Conservation (phyloP, 306 rosid species). For the Lathyrus tuberosus region DNA sequence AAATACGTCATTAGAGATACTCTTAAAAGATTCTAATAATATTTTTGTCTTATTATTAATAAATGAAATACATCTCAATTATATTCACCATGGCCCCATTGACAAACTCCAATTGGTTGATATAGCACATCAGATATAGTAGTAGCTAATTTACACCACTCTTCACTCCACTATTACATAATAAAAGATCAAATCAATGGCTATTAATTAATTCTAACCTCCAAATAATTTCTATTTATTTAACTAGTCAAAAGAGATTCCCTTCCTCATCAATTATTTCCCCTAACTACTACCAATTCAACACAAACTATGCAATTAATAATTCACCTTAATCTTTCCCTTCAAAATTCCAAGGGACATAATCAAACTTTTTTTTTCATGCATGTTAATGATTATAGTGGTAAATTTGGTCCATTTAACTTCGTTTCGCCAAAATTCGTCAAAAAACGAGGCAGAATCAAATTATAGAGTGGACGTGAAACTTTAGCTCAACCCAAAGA, state of each 20-base stretch:
- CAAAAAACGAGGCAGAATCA: no score
- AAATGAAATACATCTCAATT: constrained; percentile 31
- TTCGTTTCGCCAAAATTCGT: no score
- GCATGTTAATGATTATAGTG: constrained; percentile 10
- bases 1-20: not conserved
- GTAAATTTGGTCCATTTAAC: no score
- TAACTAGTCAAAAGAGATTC: constrained; percentile 35
- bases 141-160: constrained; percentile 14
- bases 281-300: not conserved
- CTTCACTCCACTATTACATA: constrained; percentile 17
- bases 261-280: constrained; percentile 39
- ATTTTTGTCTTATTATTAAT: constrained; percentile 17
- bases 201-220: constrained; percentile 20
- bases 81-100: constrained; percentile 39
- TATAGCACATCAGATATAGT: constrained; percentile 35
- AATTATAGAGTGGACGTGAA: no score
- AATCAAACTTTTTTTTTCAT: not conserved
- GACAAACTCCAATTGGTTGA: constrained; percentile 36
- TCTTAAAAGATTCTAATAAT: not conserved
- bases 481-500: no score
- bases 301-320: not conserved
- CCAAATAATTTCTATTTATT: constrained; percentile 39
- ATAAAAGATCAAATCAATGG: constrained; percentile 21
- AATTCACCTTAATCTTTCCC: constrained; percentile 38
- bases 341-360: constrained; percentile 12